Base-by-base conservation (phyloP, 1,284 basidiomycete species). In the Cryptococcus sp. region DNA sequence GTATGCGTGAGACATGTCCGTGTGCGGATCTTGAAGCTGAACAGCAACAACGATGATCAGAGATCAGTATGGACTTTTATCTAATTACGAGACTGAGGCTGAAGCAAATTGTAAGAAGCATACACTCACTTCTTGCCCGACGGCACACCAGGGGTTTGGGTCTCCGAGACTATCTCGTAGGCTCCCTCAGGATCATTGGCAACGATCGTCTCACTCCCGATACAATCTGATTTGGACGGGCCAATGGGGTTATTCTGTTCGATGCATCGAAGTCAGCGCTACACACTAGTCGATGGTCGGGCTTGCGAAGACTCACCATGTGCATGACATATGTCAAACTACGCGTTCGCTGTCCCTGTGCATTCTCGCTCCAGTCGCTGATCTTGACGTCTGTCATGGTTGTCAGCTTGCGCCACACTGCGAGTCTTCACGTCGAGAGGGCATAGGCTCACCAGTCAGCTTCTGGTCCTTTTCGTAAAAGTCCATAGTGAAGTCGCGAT, bases 271-370 rank as follows among this genome's bases (percentile, higher is more conserved):
- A 20, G 40, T 23, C 35, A 20, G 22, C 15, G 39, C 23, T 16
- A 25, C 15, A 25, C 15, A 15, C 23, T 10, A n/a, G 17, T 27
- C 4, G 42, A 40, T 25, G 5, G 8, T 27, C 23, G 17, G 16
- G 55, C 20, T n/a, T 23, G 11, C 19, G 13, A 10, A 0, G 1
- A 58, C 64, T 55, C 54, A 69, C 67, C 59, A 69, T 69, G 35
- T 61, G 61, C 64, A 69, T 69, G 20, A 66, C 61, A 39, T 61
- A 66, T 35, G 20, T 65, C 54, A 69, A 23, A n/a, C 53, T 62
- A 17, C 67, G 35, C 42, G 55, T 39, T 22, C 62, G 38, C 27
- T 54, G 46, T 3, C 64, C 64, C 30, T 35, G 30, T 17, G 54
- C 58, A 16, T 50, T 48, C 16, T 58, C 51, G 17, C 39, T 41